phyloP scores from a whole-genome alignment of 1,284 basidiomycete species.

The Lentinula novae-zelandiae region DNA sequence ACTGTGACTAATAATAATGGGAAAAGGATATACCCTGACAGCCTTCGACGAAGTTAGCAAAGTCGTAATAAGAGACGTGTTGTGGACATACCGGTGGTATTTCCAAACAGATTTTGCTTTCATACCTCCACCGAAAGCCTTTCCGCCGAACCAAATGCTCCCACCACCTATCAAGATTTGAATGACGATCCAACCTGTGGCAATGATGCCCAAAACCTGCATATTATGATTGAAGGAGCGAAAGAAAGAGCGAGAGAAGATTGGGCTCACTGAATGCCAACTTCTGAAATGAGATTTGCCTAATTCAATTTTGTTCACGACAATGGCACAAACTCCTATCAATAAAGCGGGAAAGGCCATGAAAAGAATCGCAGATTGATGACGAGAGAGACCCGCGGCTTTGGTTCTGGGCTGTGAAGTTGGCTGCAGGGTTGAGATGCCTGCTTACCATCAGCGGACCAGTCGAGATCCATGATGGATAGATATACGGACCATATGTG shows the following conservation, averaged over 20 bases:
- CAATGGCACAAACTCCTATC: conserved; percentile 51
- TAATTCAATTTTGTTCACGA: conserved; percentile 49
- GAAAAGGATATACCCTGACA: conserved; percentile 65
- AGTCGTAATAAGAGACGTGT: neutral
- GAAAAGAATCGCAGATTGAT: conserved; percentile 55
- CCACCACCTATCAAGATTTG: conserved; percentile 58
- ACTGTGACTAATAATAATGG: conserved; percentile 50
- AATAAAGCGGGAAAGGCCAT: conserved; percentile 52
- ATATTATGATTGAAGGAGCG: neutral
- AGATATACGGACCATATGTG: conserved; percentile 45
- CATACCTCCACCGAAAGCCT: conserved; percentile 58
- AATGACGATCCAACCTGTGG: conserved; percentile 48
- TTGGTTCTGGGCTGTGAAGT: conserved; percentile 65
- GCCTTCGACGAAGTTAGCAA: conserved; percentile 28
- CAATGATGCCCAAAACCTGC: conserved; percentile 55
- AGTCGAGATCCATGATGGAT: neutral
- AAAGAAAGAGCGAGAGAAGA: neutral
- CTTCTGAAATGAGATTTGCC: conserved; percentile 51
- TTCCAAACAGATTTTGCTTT: conserved; percentile 73
- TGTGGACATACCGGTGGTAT: conserved; percentile 54
- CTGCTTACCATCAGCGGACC: conserved; percentile 28
- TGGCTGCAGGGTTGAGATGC: conserved; percentile 73
- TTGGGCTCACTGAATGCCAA: conserved; percentile 61
- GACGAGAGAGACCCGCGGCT: conserved; percentile 57
- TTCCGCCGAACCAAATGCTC: conserved; percentile 67